Evolutionary conservation across 495 filamentous ascomycete genomes (phyloP).

Genomic region (Penicillium odoratum): DNA sequence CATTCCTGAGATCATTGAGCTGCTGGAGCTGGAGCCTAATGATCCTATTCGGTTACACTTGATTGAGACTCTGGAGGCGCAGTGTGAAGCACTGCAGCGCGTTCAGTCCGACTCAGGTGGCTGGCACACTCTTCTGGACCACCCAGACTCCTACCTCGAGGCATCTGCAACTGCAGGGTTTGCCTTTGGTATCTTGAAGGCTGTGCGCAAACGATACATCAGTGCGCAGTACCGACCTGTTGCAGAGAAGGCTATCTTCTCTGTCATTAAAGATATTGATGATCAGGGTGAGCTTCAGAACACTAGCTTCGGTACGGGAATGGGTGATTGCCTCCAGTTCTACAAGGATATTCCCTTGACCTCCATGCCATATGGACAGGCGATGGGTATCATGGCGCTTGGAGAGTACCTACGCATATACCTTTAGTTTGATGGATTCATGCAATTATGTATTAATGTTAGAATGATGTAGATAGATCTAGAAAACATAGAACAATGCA

Average conservation of each 20-base stretch:
- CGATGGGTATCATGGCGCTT: slow-evolving; percentile 73
- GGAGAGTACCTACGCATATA: slow-evolving; percentile 64
- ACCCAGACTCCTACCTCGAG: slow-evolving; percentile 64
- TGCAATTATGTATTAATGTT: not conserved
- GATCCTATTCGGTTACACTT: slow-evolving; percentile 65
- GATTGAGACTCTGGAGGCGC: slow-evolving; percentile 59
- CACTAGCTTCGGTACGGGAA: slow-evolving; percentile 71
- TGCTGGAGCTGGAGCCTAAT: slow-evolving; percentile 54
- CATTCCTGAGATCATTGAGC: slow-evolving; percentile 70
- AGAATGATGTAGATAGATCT: not conserved
- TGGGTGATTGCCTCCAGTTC: slow-evolving; percentile 65
- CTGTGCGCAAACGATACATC: slow-evolving; percentile 66
- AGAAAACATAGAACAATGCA: not conserved
- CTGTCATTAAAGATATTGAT: slow-evolving; percentile 60
- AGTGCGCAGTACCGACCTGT: slow-evolving; percentile 45
- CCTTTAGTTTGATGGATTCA: slow-evolving; percentile 19
- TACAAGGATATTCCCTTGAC: slow-evolving; percentile 70
- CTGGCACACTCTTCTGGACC: slow-evolving; percentile 70
- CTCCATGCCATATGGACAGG: slow-evolving; percentile 76
- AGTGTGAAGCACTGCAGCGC: slow-evolving; percentile 57
- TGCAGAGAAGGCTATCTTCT: slow-evolving; percentile 60
- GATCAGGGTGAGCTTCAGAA: slow-evolving; percentile 63
- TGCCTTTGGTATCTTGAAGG: slow-evolving; percentile 73
- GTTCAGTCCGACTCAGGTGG: slow-evolving; percentile 58
- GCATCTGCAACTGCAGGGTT: slow-evolving; percentile 74